These are phyloP conservation scores for Hansfordia pulvinata DNA, from an alignment of 2,329 filamentous ascomycete genomes.

Conservation along the genomic window DNA sequence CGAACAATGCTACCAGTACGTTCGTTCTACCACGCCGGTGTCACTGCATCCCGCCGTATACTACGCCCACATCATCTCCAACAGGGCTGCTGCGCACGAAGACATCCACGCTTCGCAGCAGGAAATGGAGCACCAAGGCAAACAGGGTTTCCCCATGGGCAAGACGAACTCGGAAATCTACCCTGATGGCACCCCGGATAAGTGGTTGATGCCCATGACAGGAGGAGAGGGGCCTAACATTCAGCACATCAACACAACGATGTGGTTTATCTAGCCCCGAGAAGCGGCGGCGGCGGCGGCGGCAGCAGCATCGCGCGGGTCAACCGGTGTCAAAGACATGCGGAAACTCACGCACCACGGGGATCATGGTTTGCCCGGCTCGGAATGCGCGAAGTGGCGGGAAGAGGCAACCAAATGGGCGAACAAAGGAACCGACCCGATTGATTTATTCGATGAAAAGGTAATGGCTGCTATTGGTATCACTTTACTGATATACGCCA, in stretches of 20 bases:
- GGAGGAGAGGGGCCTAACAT: constrained; percentile 5
- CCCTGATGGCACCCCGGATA: constrained; percentile 5
- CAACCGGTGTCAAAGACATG: too few species aligned
- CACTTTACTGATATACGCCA: too few species aligned
- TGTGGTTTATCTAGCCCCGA: constrained; percentile 35
- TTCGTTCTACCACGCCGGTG: constrained; percentile 82
- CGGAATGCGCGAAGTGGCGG: too few species aligned
- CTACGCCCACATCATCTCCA: constrained; percentile 83
- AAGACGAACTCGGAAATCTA: constrained; percentile 19
- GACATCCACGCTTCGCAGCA: constrained; percentile 26
- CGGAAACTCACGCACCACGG: too few species aligned
- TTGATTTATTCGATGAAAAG: too few species aligned
- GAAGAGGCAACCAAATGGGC: too few species aligned
- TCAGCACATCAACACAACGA: constrained; percentile 20
- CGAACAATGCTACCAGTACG: constrained; percentile 88
- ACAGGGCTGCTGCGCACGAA: constrained; percentile 67
- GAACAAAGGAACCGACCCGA: too few species aligned
- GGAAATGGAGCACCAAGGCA: constrained; percentile 29
- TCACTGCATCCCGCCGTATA: constrained; percentile 84
- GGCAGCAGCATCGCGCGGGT: too few species aligned
- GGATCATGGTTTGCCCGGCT: too few species aligned
- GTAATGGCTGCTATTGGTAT: too few species aligned
- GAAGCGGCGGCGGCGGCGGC: too few species aligned
- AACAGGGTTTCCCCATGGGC: constrained; percentile 25
- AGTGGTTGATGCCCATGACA: constrained; percentile 16